These are phyloP conservation scores for Thielaviopsis punctulata DNA, from an alignment of 2,329 filamentous ascomycete genomes.

Conservation along the genomic window DNA sequence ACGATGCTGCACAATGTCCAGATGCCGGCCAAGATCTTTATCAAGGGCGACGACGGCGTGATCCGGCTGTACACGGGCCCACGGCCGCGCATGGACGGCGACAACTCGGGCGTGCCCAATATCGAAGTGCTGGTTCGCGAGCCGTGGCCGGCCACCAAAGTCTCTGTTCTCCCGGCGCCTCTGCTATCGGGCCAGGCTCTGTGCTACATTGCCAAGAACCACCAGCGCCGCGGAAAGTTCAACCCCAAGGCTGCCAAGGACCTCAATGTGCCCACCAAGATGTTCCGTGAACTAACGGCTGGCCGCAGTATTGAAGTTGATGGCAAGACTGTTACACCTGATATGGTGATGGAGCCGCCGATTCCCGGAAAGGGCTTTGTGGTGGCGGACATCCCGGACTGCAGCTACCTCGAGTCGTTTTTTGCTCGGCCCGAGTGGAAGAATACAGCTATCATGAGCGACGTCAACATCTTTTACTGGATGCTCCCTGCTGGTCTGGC, in stretches of 20 bases:
- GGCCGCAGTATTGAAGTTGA: slow-evolving; percentile 44
- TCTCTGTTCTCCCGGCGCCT: slow-evolving; percentile 50
- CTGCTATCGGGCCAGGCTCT: slow-evolving; percentile 49
- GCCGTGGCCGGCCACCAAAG: slow-evolving; percentile 59
- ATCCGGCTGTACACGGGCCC: slow-evolving; percentile 57
- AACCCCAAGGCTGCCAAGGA: slow-evolving; percentile 43
- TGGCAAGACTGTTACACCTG: slow-evolving; percentile 57
- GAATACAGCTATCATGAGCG: slow-evolving; percentile 40
- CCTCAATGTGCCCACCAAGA: slow-evolving; percentile 41
- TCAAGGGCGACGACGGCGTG: slow-evolving; percentile 45
- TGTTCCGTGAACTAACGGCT: slow-evolving; percentile 42
- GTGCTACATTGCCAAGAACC: slow-evolving; percentile 71
- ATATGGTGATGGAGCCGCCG: slow-evolving; percentile 63
- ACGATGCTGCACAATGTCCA: slow-evolving; percentile 48
- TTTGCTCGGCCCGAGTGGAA: slow-evolving; percentile 57
- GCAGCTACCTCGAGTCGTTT: slow-evolving; percentile 52
- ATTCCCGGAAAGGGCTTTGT: slow-evolving; percentile 57
- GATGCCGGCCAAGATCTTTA: slow-evolving; percentile 52
- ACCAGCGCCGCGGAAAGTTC: slow-evolving; percentile 68
- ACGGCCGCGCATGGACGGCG: slow-evolving; percentile 24
- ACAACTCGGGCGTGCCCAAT: slow-evolving; percentile 32
- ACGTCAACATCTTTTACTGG: slow-evolving; percentile 59
- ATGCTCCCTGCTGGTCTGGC: slow-evolving; percentile 54
- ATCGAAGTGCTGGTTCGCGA: slow-evolving; percentile 55
- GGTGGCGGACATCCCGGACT: slow-evolving; percentile 60